Evolutionary conservation across 768 basidiomycete species (phyloP).

Genomic region (Tylopilus rubrobrunneus): DNA sequence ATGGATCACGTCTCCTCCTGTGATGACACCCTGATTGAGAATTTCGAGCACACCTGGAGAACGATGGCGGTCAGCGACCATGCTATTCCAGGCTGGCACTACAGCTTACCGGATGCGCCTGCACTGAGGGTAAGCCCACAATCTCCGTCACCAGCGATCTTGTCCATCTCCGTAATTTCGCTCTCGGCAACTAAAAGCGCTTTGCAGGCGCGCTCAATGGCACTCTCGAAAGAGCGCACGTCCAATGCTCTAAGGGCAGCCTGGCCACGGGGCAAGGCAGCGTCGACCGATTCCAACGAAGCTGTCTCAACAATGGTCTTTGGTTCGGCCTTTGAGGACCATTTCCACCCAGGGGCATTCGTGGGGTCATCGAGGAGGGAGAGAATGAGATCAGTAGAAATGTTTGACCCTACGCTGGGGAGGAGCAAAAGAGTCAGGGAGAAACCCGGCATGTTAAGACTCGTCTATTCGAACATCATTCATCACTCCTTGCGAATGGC

Average conservation of each 20-base stretch:
- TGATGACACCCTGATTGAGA: conserved; percentile 52
- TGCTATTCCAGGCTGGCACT: neutral
- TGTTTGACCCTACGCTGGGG: conserved; percentile 44
- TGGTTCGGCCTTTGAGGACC: conserved; percentile 52
- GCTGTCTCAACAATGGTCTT: conserved; percentile 14
- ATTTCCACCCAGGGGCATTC: conserved; percentile 82
- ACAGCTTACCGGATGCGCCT: conserved; percentile 63
- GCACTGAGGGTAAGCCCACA: conserved; percentile 66
- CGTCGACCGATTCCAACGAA: conserved; percentile 11
- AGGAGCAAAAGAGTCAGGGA: conserved; percentile 80
- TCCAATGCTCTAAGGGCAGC: conserved; percentile 38
- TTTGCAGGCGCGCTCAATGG: conserved; percentile 56
- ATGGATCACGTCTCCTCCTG: conserved; percentile 59
- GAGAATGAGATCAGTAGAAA: conserved; percentile 44
- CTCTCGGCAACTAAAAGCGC: conserved; percentile 75
- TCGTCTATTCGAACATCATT: conserved; percentile 49
- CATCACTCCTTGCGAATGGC: neutral
- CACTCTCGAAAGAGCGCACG: conserved; percentile 46
- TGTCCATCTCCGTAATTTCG: conserved; percentile 89
- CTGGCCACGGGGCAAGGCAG: conserved; percentile 2
- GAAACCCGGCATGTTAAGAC: conserved; percentile 91
- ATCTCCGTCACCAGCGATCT: conserved; percentile 88
- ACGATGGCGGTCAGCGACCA: neutral
- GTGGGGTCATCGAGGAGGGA: conserved; percentile 66
- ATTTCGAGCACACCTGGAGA: conserved; percentile 55